Conservation (phyloP, 768 basidiomycete genomes). For the Termitomyces sp. region DNA sequence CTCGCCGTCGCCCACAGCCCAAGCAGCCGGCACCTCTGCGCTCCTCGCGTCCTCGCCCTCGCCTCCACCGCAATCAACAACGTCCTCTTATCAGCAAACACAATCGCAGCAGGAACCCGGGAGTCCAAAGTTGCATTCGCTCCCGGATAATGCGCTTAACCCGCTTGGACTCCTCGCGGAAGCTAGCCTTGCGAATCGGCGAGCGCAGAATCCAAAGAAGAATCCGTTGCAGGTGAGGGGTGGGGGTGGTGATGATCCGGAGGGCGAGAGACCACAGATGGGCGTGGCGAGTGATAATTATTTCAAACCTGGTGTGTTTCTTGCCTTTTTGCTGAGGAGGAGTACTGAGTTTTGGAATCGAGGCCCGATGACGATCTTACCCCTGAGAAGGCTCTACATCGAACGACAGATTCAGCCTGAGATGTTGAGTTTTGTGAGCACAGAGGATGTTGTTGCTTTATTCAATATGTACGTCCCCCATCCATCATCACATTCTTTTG, state of each 20-base stretch:
- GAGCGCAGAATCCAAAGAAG: constrained; percentile 48
- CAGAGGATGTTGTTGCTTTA: constrained; percentile 87
- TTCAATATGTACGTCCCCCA: constrained; percentile 76
- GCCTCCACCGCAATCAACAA: constrained; percentile 33
- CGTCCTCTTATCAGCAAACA: constrained; percentile 35
- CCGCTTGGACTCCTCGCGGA: constrained; percentile 92
- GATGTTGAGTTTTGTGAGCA: constrained; percentile 84
- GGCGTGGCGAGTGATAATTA: constrained; percentile 87
- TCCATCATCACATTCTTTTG: constrained; percentile 6
- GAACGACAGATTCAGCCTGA: constrained; percentile 91
- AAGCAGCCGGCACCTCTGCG: constrained; percentile 55
- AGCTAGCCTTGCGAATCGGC: constrained; percentile 75
- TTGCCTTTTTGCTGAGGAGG: neutral
- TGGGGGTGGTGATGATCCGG: too few species aligned
- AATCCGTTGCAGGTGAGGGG: constrained; percentile 39
- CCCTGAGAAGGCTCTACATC: constrained; percentile 78
- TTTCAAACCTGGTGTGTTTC: constrained; percentile 79
- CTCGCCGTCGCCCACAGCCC: constrained; percentile 72
- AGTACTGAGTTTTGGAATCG: too few species aligned
- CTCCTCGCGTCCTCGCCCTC: constrained; percentile 52
- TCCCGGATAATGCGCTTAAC: constrained; percentile 91
- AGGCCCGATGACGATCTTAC: constrained; percentile 89
- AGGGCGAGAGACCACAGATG: constrained; percentile 47
- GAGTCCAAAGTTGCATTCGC: constrained; percentile 85
- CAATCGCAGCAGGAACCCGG: constrained; percentile 30